Conservation (phyloP, 78 protist species). For the Dictyostelium firmibasis region DNA sequence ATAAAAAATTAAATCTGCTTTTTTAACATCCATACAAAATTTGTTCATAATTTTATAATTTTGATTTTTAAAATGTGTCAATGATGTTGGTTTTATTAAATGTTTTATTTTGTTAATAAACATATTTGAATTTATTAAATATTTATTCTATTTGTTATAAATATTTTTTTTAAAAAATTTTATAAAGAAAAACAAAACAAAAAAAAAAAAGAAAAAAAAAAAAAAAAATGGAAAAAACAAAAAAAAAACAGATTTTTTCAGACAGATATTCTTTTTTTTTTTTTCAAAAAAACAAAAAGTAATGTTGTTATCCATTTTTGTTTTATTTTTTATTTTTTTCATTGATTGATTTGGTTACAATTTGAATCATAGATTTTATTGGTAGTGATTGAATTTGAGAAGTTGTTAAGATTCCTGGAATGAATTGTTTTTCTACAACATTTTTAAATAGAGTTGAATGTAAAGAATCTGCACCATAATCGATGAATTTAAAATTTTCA, state of each 20-base stretch:
- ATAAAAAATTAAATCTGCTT: background rate
- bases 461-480: background rate
- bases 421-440: background rate
- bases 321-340: background rate
- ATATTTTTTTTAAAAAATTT: no score
- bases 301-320: no score
- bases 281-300: no score
- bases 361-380: background rate
- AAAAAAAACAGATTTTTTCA: no score
- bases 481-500: background rate
- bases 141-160: no score
- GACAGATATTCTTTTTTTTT: no score
- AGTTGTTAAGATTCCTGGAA: background rate
- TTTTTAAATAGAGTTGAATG: background rate
- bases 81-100: background rate
- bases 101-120: background rate
- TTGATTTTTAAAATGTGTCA: background rate
- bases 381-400: background rate
- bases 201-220: no score
- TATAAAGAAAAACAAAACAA: no score
- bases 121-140: background rate
- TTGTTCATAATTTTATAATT: background rate
- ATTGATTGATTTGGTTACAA: background rate
- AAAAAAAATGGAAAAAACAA: no score
- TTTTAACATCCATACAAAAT: background rate